A percentile compares a stretch with the other conserved stretches of the same genome.
These are phyloP conservation scores for Trametes punicea DNA, from an alignment of 768 basidiomycete genomes.

Conservation along the genomic window DNA sequence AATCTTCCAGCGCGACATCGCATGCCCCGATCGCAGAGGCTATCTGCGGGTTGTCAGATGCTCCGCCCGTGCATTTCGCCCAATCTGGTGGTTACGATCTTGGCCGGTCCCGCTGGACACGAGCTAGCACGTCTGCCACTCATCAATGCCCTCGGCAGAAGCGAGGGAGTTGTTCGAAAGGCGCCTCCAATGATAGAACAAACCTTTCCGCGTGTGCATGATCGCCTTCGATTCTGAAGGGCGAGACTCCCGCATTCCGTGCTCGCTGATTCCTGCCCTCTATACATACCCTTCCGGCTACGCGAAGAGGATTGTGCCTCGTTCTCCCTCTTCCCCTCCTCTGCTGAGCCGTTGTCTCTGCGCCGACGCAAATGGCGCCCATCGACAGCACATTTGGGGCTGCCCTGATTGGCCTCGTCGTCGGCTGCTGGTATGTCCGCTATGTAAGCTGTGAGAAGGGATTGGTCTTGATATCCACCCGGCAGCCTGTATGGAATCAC, in stretches of 20 bases:
- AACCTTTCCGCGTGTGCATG: background rate
- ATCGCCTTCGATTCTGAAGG: background rate
- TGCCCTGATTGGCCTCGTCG: conserved; percentile 44
- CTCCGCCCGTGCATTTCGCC: background rate
- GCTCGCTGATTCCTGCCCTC: background rate
- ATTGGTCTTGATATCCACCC: background rate
- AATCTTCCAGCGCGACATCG: background rate
- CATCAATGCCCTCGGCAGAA: conserved; percentile 2
- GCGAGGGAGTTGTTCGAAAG: background rate
- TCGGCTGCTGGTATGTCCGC: conserved; percentile 40
- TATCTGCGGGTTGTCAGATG: background rate
- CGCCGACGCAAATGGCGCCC: background rate
- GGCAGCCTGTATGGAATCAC: conserved; percentile 47
- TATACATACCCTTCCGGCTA: background rate
- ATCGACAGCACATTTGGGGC: conserved; percentile 38
- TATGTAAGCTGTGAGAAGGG: background rate
- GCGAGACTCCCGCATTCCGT: background rate
- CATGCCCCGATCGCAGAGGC: conserved; percentile 1
- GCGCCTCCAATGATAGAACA: background rate
- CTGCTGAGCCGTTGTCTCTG: background rate
- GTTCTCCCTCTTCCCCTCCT: background rate
- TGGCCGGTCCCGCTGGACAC: background rate
- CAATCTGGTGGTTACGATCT: background rate
- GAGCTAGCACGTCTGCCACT: conserved; percentile 1
- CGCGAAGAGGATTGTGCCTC: background rate